Evolutionary conservation across 2,329 filamentous ascomycete species (phyloP), one percentile per base, ranked within the genome.

Genomic region (Fusarium protoensiforme): DNA sequence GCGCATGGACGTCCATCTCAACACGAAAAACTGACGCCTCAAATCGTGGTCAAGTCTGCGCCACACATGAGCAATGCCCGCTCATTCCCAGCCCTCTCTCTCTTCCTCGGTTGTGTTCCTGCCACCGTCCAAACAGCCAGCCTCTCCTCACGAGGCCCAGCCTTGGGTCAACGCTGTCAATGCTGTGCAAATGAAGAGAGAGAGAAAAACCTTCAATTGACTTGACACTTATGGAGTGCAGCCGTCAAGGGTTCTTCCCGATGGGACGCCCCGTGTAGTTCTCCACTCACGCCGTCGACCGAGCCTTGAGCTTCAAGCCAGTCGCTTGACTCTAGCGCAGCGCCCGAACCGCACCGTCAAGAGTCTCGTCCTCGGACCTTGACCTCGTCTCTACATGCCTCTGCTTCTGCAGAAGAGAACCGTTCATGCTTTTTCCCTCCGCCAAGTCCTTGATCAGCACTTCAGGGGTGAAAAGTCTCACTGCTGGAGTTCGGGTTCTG

Each of bases 181-280:
- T 51, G 48, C 24, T 24, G 24, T 24, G 24, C 24, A n/a, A n/a
- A n/a, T n/a, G n/a, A n/a, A n/a, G n/a, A n/a, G n/a, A n/a, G 36
- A 56, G 54, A n/a, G 9, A 39, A 39, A 48, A 65, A 59, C 54
- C 61, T 53, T 72, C 54, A 54, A 66, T 59, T 75, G 69, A 65
- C 63, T 58, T 77, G 73, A 65, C 67, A 75, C 63, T 64, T 75
- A 74, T 78, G 75, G 75, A 75, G 75, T 73, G 46, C 66, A 73
- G 61, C 56, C 61, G 73, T 61, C 66, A 68, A 78, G 75, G 77
- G 75, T 71, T 78, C 74, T 62, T 77, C 76, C 77, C 77, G 76
- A 75, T 77, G 75, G 77, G 71, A 77, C 69, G 69, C 75, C 67
- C 74, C 73, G 70, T 69, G 67, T 29, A 20, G 39, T 65, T 53